These are phyloP conservation scores for Diaporthe citri DNA, from an alignment of 2,329 filamentous ascomycete species.

Conservation along the genomic window DNA sequence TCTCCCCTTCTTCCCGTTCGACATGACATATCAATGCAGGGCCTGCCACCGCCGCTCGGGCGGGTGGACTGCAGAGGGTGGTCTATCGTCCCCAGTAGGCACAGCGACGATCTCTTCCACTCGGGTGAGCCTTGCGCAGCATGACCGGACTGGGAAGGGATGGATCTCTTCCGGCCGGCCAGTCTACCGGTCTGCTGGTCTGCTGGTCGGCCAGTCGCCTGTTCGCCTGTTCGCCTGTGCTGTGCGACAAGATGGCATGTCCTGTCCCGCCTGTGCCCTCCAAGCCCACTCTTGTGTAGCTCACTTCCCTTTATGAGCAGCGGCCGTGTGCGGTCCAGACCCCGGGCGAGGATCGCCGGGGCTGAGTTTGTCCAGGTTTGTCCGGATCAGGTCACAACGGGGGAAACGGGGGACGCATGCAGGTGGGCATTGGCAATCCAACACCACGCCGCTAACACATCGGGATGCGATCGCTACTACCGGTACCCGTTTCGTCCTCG, in stretches of 20 bases:
- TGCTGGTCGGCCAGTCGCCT: neutral
- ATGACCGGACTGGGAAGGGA: neutral
- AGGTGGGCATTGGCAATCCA: slow-evolving; percentile 7
- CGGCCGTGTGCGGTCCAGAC: neutral
- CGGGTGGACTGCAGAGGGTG: neutral
- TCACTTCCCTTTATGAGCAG: neutral
- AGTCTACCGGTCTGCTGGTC: slow-evolving; percentile 12
- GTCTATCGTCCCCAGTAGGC: neutral
- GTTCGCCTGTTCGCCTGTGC: neutral
- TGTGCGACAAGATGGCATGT: slow-evolving; percentile 3
- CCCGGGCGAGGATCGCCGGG: neutral
- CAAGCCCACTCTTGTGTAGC: slow-evolving; percentile 8
- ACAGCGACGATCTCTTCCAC: neutral
- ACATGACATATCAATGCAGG: neutral
- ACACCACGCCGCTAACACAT: slow-evolving; percentile 6
- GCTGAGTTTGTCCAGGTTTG: slow-evolving; percentile 7
- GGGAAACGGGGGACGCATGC: neutral
- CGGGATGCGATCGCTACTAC: slow-evolving; percentile 10
- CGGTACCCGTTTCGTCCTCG: neutral
- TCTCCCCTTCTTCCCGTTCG: neutral
- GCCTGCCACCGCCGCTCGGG: neutral
- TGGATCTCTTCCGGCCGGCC: neutral
- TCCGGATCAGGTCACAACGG: slow-evolving; percentile 18
- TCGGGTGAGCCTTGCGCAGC: neutral
- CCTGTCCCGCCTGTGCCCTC: neutral